Base-by-base conservation (phyloP, 139 green algal genomes). In the Volvox reticuliferus region DNA sequence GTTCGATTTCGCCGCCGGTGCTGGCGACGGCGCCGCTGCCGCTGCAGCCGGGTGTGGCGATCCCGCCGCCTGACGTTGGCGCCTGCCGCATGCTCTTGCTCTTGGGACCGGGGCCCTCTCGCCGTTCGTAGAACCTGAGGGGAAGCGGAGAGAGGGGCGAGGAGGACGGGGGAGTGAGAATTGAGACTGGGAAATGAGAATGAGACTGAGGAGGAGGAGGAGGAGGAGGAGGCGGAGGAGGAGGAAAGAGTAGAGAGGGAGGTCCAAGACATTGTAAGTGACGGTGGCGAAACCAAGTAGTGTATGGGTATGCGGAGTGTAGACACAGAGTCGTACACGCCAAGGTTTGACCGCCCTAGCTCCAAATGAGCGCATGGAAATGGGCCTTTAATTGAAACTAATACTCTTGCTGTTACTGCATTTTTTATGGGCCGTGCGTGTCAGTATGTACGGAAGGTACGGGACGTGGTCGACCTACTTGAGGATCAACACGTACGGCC, bases 91-190 rank as follows among this genome's bases (percentile, higher is more conserved):
- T 44, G 80, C 50, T 55, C 50, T 37, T 16, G 80, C 55, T 84
- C 37, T 17, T 24, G 44, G 80, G 80, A 3, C 1, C 24, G 55
- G 80, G 80, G 18, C 80, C 80, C 80, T 86, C 80, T 13, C 55
- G 80, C 80, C 55, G 50, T 26, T 86, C 80, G 50, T 75, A 86
- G 50, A 86, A 86, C 80, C 80, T 86, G 71, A 13, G 71, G 71
- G 16, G 28, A 1, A 2, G 71, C 9, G 71, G 2, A 5, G 71
- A 12, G 71, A 5, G 1, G 71, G 1, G 71, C 26, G 21, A 30
- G 71, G 9, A 12, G 32, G 28, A 79, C 68, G 18, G 14, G 32
- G 71, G 2, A 2, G 35, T 2, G 71, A 32, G 24, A 20, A 35
- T n/a, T 79, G 22, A 20, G 18, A 20, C 26, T 36, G 68, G 30